phyloP scores from a whole-genome alignment of 2,329 filamentous ascomycete genomes.

The Stagonosporopsis cucurbitacearum region DNA sequence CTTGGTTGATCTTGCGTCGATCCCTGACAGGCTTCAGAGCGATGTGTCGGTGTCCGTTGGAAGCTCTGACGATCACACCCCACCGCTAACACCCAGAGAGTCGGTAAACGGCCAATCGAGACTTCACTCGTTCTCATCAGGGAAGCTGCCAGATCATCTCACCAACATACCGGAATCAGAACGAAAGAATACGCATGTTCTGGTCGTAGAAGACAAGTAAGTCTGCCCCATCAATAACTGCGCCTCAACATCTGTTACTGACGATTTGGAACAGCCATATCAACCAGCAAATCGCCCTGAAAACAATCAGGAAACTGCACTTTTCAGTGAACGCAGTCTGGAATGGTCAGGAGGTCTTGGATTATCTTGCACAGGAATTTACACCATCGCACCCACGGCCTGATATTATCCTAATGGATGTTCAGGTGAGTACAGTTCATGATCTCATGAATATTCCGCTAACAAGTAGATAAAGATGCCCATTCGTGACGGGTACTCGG shows the following conservation, averaged over 20 bases:
- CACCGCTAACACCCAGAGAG: constrained; percentile 46
- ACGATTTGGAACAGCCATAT: constrained; percentile 52
- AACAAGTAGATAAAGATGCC: constrained; percentile 50
- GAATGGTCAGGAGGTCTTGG: constrained; percentile 80
- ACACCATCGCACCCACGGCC: constrained; percentile 62
- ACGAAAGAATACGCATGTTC: constrained; percentile 69
- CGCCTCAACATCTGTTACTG: not conserved
- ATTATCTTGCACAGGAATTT: constrained; percentile 68
- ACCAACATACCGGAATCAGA: constrained; percentile 63
- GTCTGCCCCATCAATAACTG: constrained; percentile 34
- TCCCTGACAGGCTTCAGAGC: constrained; percentile 70
- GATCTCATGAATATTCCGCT: constrained; percentile 16
- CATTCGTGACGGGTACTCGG: constrained; percentile 78
- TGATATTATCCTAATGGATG: constrained; percentile 80
- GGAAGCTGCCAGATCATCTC: constrained; percentile 37
- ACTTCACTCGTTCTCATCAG: constrained; percentile 33
- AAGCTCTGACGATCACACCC: constrained; percentile 66
- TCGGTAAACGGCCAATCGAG: constrained; percentile 26
- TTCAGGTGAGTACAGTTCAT: constrained; percentile 66
- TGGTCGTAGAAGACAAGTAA: constrained; percentile 83
- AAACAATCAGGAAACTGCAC: constrained; percentile 75
- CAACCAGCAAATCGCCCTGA: constrained; percentile 78
- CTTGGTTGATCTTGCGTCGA: constrained; percentile 66
- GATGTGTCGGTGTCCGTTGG: constrained; percentile 67
- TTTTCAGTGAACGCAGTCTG: constrained; percentile 74